Conservation (phyloP, 2,329 filamentous ascomycete genomes). For the Fusarium coffeatum region DNA sequence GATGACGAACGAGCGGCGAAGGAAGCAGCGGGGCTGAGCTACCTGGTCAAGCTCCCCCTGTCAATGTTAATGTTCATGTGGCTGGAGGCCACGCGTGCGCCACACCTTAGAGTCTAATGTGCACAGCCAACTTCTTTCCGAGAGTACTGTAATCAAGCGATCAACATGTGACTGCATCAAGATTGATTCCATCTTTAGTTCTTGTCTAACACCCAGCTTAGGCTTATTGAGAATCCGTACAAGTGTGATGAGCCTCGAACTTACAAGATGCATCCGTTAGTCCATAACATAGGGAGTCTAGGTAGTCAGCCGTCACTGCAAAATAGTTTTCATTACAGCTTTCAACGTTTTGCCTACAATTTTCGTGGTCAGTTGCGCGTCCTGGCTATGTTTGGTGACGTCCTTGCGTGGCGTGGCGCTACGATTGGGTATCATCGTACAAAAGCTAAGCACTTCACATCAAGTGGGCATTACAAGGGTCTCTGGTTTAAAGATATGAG, state of each 20-base stretch:
- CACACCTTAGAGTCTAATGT: conserved; percentile 23
- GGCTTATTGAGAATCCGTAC: neutral
- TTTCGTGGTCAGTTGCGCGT: conserved; percentile 27
- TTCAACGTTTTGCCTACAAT: neutral
- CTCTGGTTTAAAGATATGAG: neutral
- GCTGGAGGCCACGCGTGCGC: conserved; percentile 34
- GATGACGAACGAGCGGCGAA: conserved; percentile 40
- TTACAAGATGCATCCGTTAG: neutral
- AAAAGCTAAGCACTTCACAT: neutral
- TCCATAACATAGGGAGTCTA: neutral
- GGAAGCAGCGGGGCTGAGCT: conserved; percentile 39
- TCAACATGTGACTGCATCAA: neutral
- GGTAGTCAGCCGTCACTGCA: neutral
- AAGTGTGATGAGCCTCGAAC: neutral
- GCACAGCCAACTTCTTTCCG: conserved; percentile 1
- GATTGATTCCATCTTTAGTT: neutral
- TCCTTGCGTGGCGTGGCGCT: conserved; percentile 25
- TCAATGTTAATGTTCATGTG: conserved; percentile 7
- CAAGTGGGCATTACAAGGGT: neutral
- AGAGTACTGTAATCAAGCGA: neutral
- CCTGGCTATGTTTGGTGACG: conserved; percentile 18
- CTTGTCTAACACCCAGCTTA: neutral
- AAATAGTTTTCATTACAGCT: neutral
- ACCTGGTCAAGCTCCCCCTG: conserved; percentile 21
- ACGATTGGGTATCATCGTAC: conserved; percentile 3